A percentile compares a stretch with the other conserved stretches of the same genome.
These are phyloP conservation scores for Exophiala phaeomuriformis DNA, from an alignment of 2,329 filamentous ascomycete genomes.

Conservation along the genomic window DNA sequence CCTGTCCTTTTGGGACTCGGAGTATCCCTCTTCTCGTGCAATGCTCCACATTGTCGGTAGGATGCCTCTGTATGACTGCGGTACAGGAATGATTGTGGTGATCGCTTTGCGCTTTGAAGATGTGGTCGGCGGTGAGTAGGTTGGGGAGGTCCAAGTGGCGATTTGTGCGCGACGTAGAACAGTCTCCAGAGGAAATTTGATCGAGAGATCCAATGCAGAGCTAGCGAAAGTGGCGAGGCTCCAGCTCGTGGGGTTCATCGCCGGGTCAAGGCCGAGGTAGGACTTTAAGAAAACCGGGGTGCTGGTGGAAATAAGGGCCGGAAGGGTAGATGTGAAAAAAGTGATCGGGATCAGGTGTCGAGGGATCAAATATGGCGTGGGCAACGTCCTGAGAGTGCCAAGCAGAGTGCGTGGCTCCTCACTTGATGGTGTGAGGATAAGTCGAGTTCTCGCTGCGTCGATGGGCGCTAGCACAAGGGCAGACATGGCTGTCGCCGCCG, in stretches of 20 bases:
- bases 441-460: conserved; percentile 77
- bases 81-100: conserved; percentile 68
- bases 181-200: conserved; percentile 87
- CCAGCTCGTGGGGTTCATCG: conserved; percentile 73
- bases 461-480: conserved; percentile 77
- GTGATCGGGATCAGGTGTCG: conserved; percentile 71
- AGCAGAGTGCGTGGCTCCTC: conserved; percentile 70
- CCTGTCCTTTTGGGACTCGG: conserved; percentile 40
- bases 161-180: conserved; percentile 84
- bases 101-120: conserved; percentile 35
- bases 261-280: conserved; percentile 74
- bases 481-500: conserved; percentile 59
- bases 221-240: conserved; percentile 74
- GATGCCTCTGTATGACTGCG: conserved; percentile 73
- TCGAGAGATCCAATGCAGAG: conserved; percentile 69
- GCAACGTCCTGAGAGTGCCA: conserved; percentile 67
- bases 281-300: conserved; percentile 79
- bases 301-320: conserved; percentile 72
- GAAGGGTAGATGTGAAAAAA: conserved; percentile 74
- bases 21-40: conserved; percentile 67
- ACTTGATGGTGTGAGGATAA: conserved; percentile 76
- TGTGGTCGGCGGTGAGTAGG: conserved; percentile 36
- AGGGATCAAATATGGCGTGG: conserved; percentile 60
- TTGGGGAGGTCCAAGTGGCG: conserved; percentile 54
- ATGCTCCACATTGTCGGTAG: conserved; percentile 89